A percentile compares a stretch with the other conserved stretches of the same genome.
Evolutionary conservation across 2,329 filamentous ascomycete genomes (phyloP).

Genomic region (Neonectria neomacrospora): DNA sequence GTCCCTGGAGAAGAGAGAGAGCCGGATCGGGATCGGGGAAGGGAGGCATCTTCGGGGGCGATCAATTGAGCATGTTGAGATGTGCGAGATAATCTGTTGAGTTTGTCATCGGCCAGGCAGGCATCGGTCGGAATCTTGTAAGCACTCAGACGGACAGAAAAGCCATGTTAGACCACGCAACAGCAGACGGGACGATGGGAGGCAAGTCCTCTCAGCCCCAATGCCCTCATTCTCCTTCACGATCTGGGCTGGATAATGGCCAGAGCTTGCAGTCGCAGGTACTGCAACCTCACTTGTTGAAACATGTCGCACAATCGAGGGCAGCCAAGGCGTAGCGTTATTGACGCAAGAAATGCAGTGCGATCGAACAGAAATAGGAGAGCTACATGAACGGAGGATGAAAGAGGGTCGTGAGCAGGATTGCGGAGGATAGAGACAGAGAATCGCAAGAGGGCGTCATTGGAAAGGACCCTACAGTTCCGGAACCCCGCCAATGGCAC

Average conservation of each 20-base stretch:
- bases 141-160: not conserved
- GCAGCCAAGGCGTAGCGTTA: not conserved
- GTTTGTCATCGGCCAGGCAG: not conserved
- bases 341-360: not conserved
- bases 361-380: not conserved
- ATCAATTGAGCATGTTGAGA: not conserved
- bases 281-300: not conserved
- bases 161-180: not conserved
- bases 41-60: not conserved
- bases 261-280: not conserved
- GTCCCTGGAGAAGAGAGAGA: not conserved
- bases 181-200: not conserved
- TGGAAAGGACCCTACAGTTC: not conserved
- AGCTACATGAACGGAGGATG: not conserved
- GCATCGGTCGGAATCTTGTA: not conserved
- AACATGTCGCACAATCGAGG: not conserved
- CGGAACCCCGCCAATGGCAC: slow-evolving; percentile 5
- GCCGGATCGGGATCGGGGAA: not conserved
- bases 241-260: not conserved
- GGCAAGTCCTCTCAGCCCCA: not conserved
- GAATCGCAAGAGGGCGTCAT: slow-evolving; percentile 1
- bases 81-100: not conserved
- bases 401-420: slow-evolving; percentile 1
- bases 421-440: slow-evolving; percentile 3
- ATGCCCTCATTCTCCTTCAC: not conserved